Evolutionary conservation across 495 filamentous ascomycete species (phyloP).

Genomic region (Hyaloscypha variabilis): DNA sequence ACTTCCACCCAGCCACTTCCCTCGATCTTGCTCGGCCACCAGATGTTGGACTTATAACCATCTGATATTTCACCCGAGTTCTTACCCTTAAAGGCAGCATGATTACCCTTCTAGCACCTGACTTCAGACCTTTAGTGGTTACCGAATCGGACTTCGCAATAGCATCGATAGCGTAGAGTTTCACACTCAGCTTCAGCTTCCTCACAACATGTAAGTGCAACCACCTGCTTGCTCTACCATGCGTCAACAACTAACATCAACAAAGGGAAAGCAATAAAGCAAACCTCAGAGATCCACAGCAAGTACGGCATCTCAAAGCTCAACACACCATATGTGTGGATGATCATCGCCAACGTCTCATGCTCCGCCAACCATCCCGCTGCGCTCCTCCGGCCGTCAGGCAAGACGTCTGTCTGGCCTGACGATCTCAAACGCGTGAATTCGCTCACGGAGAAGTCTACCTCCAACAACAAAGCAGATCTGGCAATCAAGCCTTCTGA

Average conservation of each 20-base stretch:
- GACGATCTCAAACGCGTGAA: too few species aligned
- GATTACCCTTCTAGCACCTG: constrained; percentile 6
- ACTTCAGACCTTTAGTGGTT: constrained; percentile 25
- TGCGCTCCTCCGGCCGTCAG: too few species aligned
- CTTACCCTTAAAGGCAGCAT: background rate
- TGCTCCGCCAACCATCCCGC: too few species aligned
- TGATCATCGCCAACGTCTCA: constrained; percentile 4
- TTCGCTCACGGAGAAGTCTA: too few species aligned
- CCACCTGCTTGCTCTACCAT: too few species aligned
- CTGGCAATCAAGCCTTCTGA: too few species aligned
- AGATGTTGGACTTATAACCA: too few species aligned
- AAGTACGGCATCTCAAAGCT: constrained; percentile 10
- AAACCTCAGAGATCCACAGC: constrained; percentile 14
- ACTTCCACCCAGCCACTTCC: too few species aligned
- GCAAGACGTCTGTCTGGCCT: too few species aligned
- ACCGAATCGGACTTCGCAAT: constrained; percentile 34
- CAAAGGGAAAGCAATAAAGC: constrained; percentile 37
- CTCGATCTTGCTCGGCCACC: too few species aligned
- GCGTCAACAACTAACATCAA: constrained; percentile 40
- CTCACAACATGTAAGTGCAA: background rate
- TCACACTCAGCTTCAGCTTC: constrained; percentile 35
- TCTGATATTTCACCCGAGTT: too few species aligned
- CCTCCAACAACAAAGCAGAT: too few species aligned
- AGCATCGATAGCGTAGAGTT: constrained; percentile 43
- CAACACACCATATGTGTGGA: constrained; percentile 19